Conservation (phyloP, 257 asterid species). For the Fraxinus cuspidata region DNA sequence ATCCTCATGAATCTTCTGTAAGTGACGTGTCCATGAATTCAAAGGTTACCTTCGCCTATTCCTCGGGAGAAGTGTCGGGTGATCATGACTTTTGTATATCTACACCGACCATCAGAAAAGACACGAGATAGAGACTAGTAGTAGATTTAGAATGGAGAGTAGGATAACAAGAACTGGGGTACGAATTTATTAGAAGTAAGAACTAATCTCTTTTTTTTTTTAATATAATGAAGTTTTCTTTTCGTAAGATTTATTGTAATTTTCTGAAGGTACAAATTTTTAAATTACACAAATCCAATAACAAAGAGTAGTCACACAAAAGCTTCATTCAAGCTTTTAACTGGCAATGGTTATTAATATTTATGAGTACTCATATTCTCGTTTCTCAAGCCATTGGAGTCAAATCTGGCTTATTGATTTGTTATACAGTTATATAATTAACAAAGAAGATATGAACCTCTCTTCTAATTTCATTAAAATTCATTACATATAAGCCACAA, state of each 20-base stretch:
- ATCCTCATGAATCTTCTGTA: background rate
- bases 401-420: no score
- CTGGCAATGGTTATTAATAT: no score
- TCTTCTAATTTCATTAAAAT: no score
- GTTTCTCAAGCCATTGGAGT: no score
- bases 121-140: background rate
- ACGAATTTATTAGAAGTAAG: no score
- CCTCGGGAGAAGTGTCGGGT: background rate
- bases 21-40: conserved; percentile 30
- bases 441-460: no score
- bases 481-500: background rate
- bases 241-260: background rate
- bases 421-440: no score
- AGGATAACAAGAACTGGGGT: background rate
- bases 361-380: no score
- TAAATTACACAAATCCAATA: no score
- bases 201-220: background rate
- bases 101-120: background rate
- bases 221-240: background rate
- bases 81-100: conserved; percentile 1
- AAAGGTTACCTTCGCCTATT: conserved; percentile 28
- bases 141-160: background rate
- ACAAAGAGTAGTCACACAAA: no score
- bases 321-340: no score
- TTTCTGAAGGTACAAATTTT: no score